phyloP scores from a whole-genome alignment of 1,284 basidiomycete species.

The Ceratobasidium sp. region DNA sequence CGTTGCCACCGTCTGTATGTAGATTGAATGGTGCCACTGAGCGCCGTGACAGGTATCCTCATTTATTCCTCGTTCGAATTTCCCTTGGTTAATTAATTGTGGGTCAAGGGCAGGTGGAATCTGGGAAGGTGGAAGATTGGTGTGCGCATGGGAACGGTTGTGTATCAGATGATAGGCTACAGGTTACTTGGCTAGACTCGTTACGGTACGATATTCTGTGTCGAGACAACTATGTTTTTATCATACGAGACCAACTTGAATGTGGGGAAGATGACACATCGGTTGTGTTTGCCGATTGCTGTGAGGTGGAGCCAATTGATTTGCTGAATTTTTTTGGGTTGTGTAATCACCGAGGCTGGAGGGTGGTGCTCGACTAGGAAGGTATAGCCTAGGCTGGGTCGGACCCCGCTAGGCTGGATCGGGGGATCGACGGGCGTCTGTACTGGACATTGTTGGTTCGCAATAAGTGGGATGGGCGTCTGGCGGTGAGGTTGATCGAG shows the following conservation, averaged over 20 bases:
- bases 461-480: not conserved
- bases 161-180: not conserved
- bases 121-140: not conserved
- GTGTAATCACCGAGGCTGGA: too few relatives aligned
- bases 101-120: not conserved
- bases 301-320: too few relatives aligned
- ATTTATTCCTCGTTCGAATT: too few relatives aligned
- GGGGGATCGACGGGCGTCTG: not conserved
- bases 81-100: not conserved
- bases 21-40: not conserved
- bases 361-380: too few relatives aligned
- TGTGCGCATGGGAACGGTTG: not conserved
- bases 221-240: too few relatives aligned
- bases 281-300: too few relatives aligned
- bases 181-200: not conserved
- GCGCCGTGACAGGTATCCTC: too few relatives aligned
- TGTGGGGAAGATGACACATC: too few relatives aligned
- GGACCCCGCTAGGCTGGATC: not conserved
- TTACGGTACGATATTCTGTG: not conserved
- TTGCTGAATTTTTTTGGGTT: too few relatives aligned
- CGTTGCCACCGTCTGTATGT: not conserved
- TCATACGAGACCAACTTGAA: too few relatives aligned
- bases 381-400: not conserved
- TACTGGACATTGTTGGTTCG: not conserved
- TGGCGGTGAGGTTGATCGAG: not conserved